Base-by-base conservation (phyloP, 306 rosid genomes). In the Quercus gilva region DNA sequence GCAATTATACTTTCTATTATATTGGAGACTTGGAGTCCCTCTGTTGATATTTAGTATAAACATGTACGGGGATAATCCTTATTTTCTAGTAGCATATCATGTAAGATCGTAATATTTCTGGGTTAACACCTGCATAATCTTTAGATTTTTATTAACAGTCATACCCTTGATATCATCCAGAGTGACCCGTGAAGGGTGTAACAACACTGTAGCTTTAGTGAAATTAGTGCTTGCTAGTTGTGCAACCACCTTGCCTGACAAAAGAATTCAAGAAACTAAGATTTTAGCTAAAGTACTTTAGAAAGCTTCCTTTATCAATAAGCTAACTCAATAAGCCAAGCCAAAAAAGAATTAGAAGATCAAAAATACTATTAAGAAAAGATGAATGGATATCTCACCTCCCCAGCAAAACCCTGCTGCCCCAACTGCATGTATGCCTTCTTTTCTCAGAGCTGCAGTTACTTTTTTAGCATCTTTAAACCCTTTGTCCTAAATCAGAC, bases 151-250 rank as follows among this genome's bases (percentile, higher is more conserved):
- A 64, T 67, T 67, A 67, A 35, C 6, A 3, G 1, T 19, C 72
- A 9, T 67, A 67, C 72, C 72, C 52, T 67, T 18, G 19, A 67
- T 67, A 67, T 18, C 49, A 33, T 67, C 72, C 26, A 67, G 1
- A 19, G 72, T 67, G 72, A 67, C 72, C 72, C 72, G 35, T 67
- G 72, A 67, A 33, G 72, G 72, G 72, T 67, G 72, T 35, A 67
- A 67, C 52, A 67, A 35, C 23, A 67, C 72, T 35, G 72, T 45
- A 67, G 72, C 72, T 67, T 67, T 67, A 35, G 37, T 67, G 51
- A 33, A 4, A 67, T 35, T 2, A 33, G 72, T 67, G 51, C 35
- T 67, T 67, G 72, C 15, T 35, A 67, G 14, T 35, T 67, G 37
- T n/a, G 11, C 43, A 19, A 19, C 26, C 72, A 67, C 72, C 20